These are phyloP conservation scores for Coccomyxa sp. DNA, from an alignment of 139 green algal genomes.

Conservation along the genomic window DNA sequence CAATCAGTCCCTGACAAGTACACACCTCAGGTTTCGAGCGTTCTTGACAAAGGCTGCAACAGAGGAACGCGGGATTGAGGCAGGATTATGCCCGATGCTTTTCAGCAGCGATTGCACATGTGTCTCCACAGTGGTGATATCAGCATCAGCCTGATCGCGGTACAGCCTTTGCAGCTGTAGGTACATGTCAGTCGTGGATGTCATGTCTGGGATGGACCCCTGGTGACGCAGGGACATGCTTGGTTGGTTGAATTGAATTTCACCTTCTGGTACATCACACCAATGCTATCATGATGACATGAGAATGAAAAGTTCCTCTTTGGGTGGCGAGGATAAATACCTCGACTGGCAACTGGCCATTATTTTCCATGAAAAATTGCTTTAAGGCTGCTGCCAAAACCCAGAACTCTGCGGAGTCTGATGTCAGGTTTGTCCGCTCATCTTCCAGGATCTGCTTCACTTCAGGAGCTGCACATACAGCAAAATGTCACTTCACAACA, in stretches of 20 bases:
- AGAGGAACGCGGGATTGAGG: slow-evolving; percentile 31
- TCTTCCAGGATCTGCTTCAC: slow-evolving; percentile 62
- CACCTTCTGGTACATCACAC: slow-evolving; percentile 42
- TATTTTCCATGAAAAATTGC: slow-evolving; percentile 48
- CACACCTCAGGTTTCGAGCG: slow-evolving; percentile 59
- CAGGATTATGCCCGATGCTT: slow-evolving; percentile 32
- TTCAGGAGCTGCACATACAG: slow-evolving; percentile 46
- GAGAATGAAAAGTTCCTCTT: not conserved
- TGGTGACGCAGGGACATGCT: slow-evolving; percentile 22
- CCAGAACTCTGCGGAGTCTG: slow-evolving; percentile 65
- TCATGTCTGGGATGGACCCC: slow-evolving; percentile 93
- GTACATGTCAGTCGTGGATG: slow-evolving; percentile 84
- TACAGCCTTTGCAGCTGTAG: slow-evolving; percentile 86
- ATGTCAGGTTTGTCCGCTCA: slow-evolving; percentile 16
- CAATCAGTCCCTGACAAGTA: not conserved
- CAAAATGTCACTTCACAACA: not conserved
- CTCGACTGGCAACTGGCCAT: slow-evolving; percentile 46
- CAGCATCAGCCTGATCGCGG: slow-evolving; percentile 60
- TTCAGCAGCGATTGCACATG: slow-evolving; percentile 53
- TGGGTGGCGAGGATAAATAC: not conserved
- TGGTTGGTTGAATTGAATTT: too few species aligned
- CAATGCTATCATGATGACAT: not conserved
- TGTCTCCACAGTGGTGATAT: slow-evolving; percentile 62
- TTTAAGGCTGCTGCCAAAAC: slow-evolving; percentile 70
- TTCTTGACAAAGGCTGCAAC: slow-evolving; percentile 80